phyloP scores from a whole-genome alignment of 2,329 filamentous ascomycete species.

The Myriosclerotinia scirpicola region DNA sequence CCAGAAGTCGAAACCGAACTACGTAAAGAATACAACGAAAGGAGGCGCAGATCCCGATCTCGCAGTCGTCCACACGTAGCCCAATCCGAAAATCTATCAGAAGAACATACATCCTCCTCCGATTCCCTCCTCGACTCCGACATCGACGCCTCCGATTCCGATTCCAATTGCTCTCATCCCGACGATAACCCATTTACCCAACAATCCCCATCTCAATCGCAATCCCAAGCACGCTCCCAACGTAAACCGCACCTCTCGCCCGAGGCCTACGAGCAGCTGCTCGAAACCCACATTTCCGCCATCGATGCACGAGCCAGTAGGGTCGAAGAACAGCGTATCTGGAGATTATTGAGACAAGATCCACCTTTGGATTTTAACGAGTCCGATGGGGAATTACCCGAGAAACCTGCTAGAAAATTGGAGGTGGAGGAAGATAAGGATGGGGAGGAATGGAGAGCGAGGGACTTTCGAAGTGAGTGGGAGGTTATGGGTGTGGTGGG shows the following conservation, averaged over 20 bases:
- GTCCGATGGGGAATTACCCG: slow-evolving; percentile 18
- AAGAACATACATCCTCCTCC: slow-evolving; percentile 18
- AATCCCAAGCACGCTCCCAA: not conserved
- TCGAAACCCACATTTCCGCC: slow-evolving; percentile 19
- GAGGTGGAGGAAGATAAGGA: slow-evolving; percentile 3
- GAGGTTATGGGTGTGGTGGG: slow-evolving; percentile 34
- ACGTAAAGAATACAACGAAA: slow-evolving; percentile 27
- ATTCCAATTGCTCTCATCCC: not conserved
- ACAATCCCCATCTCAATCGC: slow-evolving; percentile 1
- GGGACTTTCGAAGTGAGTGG: slow-evolving; percentile 39
- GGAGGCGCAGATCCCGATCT: slow-evolving; percentile 25
- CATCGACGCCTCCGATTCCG: not conserved
- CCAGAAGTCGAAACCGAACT: slow-evolving; percentile 40
- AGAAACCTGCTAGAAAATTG: slow-evolving; percentile 17
- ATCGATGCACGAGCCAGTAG: slow-evolving; percentile 34
- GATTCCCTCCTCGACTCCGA: slow-evolving; percentile 4
- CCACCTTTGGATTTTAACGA: slow-evolving; percentile 35
- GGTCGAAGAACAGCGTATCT: slow-evolving; percentile 36
- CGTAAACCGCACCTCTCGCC: slow-evolving; percentile 6
- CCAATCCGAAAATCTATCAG: not conserved
- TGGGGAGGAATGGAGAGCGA: slow-evolving; percentile 36
- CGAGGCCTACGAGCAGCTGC: slow-evolving; percentile 12
- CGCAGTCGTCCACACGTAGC: slow-evolving; percentile 6
- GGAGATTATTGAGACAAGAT: slow-evolving; percentile 36
- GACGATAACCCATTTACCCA: slow-evolving; percentile 4